These are phyloP conservation scores for Pyrus hybrid DNA, from an alignment of 331 rosid genomes.

Conservation along the genomic window DNA sequence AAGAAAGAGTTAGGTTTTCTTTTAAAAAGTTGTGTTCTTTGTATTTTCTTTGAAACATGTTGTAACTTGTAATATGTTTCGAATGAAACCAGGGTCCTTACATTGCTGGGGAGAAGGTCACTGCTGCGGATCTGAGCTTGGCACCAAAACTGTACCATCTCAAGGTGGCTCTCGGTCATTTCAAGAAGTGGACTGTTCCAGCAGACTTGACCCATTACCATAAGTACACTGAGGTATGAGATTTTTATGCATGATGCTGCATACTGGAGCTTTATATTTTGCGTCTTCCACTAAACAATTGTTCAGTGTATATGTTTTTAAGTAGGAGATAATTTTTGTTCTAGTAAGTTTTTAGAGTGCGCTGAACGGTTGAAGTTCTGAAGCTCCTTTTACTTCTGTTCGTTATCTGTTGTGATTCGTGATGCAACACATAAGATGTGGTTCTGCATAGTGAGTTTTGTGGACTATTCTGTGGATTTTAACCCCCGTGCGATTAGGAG, in stretches of 20 bases:
- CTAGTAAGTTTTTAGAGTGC: neutral
- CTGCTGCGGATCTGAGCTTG: constrained; percentile 79
- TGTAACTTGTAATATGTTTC: constrained; percentile 20
- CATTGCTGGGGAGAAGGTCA: constrained; percentile 76
- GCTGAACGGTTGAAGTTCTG: neutral
- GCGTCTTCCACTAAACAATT: neutral
- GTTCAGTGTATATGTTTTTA: neutral
- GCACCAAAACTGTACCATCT: constrained; percentile 89
- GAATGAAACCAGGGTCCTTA: constrained; percentile 62
- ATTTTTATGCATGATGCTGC: neutral
- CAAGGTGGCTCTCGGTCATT: constrained; percentile 64
- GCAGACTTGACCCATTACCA: constrained; percentile 34
- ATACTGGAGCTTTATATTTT: neutral
- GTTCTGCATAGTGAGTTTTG: neutral
- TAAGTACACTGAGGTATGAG: constrained; percentile 55
- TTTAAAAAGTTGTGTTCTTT: neutral
- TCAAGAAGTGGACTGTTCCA: constrained; percentile 81
- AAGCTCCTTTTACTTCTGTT: neutral
- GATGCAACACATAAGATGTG: neutral
- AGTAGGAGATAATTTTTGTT: neutral
- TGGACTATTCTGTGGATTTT: neutral
- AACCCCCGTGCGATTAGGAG: neutral
- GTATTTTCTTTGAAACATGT: neutral
- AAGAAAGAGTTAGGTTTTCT: neutral
- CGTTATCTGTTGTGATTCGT: neutral